Evolutionary conservation across 2,329 filamentous ascomycete genomes (phyloP), one percentile per base, ranked within the genome.

Genomic region (Thelonectria blattea): DNA sequence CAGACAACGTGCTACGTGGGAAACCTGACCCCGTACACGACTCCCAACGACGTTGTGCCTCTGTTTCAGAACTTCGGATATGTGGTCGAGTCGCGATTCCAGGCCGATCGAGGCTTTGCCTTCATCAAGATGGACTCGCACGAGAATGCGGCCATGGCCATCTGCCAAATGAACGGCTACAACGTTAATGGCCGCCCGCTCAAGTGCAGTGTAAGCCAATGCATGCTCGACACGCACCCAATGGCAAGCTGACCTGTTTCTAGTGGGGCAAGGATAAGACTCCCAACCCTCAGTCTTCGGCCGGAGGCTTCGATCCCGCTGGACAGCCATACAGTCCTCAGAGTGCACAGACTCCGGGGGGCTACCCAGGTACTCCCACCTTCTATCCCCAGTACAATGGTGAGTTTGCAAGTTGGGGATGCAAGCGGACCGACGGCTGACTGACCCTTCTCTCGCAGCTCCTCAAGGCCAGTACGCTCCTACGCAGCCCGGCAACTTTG

Each of bases 91-190:
- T 97, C 94, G 52, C 91, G 95, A 61, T 96, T 99, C 85, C 95
- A 99, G 80, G 93, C 95, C 56, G 95, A 99, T 76, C 91, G 95
- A 68, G 95, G 95, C 14, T 99, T 99, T 75, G 93, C 95, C 8
- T 99, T 99, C 76, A 92, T 99, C 78, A 99, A 99, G 84, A 97
- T 99, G 93, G 95, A 99, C 76, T 91, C 89, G 7, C 95, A 99
- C 73, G 95, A 99, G 80, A 97, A 97, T 73, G 95, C 95, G 3
- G 93, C 95, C 56, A 97, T 97, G 91, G 93, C 93, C 34, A 99
- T 99, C 73, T 99, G 95, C 79, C 93, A 98, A 75, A 85, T 99
- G 73, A 98, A 94, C 71, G 94, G 94, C 32, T 99, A 98, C 81
- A 96, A 97, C 69, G 94, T 99, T 71, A 97, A 99, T 72, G 95